phyloP scores from a whole-genome alignment of 2,329 filamentous ascomycete genomes.

The Scedosporium apiospermum region DNA sequence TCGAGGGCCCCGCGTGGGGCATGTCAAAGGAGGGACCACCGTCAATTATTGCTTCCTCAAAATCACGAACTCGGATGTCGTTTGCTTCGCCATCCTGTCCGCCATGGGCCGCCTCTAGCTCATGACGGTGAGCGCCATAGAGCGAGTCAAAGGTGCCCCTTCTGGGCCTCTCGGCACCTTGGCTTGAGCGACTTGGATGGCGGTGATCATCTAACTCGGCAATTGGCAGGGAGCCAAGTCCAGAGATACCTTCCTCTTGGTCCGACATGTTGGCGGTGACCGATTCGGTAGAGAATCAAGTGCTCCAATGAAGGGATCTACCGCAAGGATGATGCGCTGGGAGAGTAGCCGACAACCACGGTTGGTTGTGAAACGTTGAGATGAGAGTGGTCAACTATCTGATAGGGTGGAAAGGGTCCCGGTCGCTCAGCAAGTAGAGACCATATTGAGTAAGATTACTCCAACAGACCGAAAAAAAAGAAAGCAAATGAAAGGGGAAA shows the following conservation, averaged over 20 bases:
- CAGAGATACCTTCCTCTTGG: constrained; percentile 48
- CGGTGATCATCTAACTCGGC: constrained; percentile 85
- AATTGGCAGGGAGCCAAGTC: constrained; percentile 62
- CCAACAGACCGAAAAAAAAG: not conserved
- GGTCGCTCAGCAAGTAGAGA: constrained; percentile 1
- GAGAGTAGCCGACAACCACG: not conserved
- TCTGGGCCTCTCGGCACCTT: constrained; percentile 50
- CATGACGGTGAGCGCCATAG: constrained; percentile 41
- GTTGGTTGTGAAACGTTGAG: not conserved
- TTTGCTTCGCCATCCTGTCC: constrained; percentile 19
- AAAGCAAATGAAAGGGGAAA: not conserved
- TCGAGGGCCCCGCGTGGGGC: constrained; percentile 32
- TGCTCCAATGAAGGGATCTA: not conserved
- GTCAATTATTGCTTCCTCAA: constrained; percentile 68
- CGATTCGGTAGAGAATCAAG: not conserved
- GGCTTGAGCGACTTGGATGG: constrained; percentile 51
- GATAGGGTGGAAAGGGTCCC: not conserved
- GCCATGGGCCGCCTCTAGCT: constrained; percentile 14
- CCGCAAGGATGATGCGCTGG: not conserved
- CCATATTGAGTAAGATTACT: constrained; percentile 4
- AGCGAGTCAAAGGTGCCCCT: constrained; percentile 68
- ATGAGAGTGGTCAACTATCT: not conserved
- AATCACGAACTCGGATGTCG: constrained; percentile 58
- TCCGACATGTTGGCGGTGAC: constrained; percentile 52
- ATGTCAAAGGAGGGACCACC: constrained; percentile 57